phyloP scores from a whole-genome alignment of 164 flowering plant species.

The Tetrastigma voinierianum region DNA sequence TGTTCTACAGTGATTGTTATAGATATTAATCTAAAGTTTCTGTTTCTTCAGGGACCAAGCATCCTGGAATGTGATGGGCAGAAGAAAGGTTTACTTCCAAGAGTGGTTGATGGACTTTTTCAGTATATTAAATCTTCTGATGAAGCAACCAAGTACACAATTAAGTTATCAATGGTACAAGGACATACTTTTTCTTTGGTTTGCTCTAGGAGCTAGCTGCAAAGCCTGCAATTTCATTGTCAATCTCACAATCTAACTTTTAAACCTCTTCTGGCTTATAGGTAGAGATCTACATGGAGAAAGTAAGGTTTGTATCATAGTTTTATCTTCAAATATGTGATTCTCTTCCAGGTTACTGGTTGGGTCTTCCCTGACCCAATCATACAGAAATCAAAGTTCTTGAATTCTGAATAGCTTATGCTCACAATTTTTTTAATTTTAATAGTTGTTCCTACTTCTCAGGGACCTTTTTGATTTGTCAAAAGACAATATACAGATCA shows the following conservation, averaged over 20 bases:
- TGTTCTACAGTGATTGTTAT: neutral
- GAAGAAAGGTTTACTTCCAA: conserved; percentile 72
- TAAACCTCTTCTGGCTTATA: conserved; percentile 21
- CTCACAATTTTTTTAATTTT: neutral
- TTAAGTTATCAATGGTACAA: conserved; percentile 82
- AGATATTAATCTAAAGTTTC: neutral
- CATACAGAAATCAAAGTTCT: neutral
- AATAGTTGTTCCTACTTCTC: conserved; percentile 7
- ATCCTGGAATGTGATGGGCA: conserved; percentile 42
- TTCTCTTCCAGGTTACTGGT: neutral
- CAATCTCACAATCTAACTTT: neutral
- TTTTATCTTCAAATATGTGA: conserved; percentile 5
- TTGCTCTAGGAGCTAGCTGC: neutral
- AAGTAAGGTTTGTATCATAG: conserved; percentile 65
- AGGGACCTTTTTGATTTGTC: conserved; percentile 88
- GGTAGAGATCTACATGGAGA: conserved; percentile 97
- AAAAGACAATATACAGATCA: conserved; percentile 79
- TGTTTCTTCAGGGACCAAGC: conserved; percentile 56
- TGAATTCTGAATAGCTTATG: no score
- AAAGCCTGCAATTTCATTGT: neutral
- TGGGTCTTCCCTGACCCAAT: neutral
- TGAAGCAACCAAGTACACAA: conserved; percentile 36
- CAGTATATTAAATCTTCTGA: conserved; percentile 35
- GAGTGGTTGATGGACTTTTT: conserved; percentile 76
- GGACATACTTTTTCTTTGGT: conserved; percentile 3